Percentiles rank a stretch among this genome's conserved stretches.
Conservation (phyloP, 2,329 filamentous ascomycete genomes). For the Cryoendolithus antarcticus region DNA sequence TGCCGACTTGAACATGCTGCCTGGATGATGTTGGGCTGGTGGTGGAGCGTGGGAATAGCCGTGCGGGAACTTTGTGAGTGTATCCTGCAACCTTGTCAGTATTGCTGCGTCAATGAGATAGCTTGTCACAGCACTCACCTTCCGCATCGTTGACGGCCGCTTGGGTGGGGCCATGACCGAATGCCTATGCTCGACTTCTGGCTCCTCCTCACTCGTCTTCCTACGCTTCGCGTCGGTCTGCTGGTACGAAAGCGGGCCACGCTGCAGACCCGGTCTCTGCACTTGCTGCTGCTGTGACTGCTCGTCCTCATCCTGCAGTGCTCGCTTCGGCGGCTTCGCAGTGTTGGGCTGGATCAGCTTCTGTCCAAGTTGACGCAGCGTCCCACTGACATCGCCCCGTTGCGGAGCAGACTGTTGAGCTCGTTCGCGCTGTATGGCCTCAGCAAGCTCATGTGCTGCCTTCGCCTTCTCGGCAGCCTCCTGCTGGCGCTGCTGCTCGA, state of each 20-base stretch:
- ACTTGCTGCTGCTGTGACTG: slow-evolving; percentile 45
- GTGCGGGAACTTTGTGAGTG: slow-evolving; percentile 46
- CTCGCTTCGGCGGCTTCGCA: slow-evolving; percentile 64
- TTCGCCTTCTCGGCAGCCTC: slow-evolving; percentile 18
- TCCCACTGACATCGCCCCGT: slow-evolving; percentile 37
- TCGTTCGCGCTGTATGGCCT: slow-evolving; percentile 23
- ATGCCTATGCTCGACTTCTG: slow-evolving; percentile 47
- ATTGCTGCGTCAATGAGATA: not conserved
- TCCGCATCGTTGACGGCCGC: slow-evolving; percentile 62
- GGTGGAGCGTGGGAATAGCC: slow-evolving; percentile 51
- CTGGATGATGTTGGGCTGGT: slow-evolving; percentile 34
- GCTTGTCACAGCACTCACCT: slow-evolving; percentile 42
- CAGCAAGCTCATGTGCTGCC: slow-evolving; percentile 23
- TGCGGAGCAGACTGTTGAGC: slow-evolving; percentile 22
- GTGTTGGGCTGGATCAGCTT: slow-evolving; percentile 52
- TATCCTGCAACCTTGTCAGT: slow-evolving; percentile 37
- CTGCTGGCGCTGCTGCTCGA: slow-evolving; percentile 14
- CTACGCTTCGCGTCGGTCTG: slow-evolving; percentile 67
- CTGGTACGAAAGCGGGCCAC: slow-evolving; percentile 40
- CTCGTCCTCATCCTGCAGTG: slow-evolving; percentile 50
- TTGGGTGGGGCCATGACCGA: slow-evolving; percentile 73
- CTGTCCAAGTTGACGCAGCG: slow-evolving; percentile 49
- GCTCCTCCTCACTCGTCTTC: slow-evolving; percentile 59
- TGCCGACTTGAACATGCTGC: slow-evolving; percentile 49
- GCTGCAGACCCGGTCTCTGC: slow-evolving; percentile 43